Conservation (phyloP, 176 grass and related monocot species). For the Rhynchospora breviuscula region DNA sequence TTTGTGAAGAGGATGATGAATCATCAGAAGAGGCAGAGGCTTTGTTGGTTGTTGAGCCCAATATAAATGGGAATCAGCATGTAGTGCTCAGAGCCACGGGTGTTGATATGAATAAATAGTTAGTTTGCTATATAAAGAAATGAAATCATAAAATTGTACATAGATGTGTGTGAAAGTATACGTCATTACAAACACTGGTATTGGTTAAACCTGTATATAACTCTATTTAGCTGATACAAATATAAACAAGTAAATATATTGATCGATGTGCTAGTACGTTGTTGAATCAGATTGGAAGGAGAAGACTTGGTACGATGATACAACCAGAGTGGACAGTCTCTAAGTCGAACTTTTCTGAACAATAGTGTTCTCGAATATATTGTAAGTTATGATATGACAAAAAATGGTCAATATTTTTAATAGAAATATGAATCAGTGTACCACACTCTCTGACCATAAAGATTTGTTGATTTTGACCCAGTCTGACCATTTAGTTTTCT, state of each 20-base stretch:
- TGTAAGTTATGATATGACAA: background rate
- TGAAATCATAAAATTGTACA: conserved; percentile 3
- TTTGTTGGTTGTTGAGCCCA: conserved; percentile 36
- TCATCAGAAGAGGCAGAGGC: conserved; percentile 42
- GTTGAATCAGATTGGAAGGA: background rate
- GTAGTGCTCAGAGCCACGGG: conserved; percentile 66
- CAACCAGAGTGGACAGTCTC: background rate
- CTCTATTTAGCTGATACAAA: background rate
- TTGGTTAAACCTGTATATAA: conserved; percentile 10
- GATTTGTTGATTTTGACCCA: no score
- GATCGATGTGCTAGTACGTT: background rate
- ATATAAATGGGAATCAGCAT: conserved; percentile 40
- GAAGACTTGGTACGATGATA: background rate
- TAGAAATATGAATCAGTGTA: background rate
- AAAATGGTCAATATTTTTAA: background rate
- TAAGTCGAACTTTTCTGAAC: background rate
- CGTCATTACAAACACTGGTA: background rate
- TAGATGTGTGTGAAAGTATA: background rate
- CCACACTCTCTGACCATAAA: no score
- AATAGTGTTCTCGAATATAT: background rate
- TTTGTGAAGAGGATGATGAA: conserved; percentile 28
- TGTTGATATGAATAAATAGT: conserved; percentile 27
- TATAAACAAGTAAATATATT: background rate
- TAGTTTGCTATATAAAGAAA: background rate
- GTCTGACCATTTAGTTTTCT: no score